Percentiles rank a stretch among this genome's conserved stretches.
These are phyloP conservation scores for Neurospora cerealis DNA, from an alignment of 495 filamentous ascomycete species.

Conservation along the genomic window DNA sequence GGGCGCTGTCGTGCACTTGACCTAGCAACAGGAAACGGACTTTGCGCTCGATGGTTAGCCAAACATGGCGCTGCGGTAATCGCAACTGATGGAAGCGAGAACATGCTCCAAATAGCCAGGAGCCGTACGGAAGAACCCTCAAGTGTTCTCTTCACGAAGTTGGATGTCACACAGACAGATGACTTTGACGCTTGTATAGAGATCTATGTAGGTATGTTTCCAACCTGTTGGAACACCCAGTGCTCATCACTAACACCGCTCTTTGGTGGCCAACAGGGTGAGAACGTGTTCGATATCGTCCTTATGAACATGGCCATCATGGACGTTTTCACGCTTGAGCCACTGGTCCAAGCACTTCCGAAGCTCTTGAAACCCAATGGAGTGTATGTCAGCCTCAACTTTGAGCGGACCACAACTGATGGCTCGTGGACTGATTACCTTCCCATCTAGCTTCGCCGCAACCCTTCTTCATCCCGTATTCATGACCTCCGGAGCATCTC, in stretches of 20 bases:
- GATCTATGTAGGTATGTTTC: too few species aligned
- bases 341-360: conserved; percentile 24
- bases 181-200: conserved; percentile 18
- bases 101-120: conserved; percentile 23
- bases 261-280: background rate
- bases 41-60: conserved; percentile 28
- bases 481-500: conserved; percentile 26
- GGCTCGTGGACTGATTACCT: background rate
- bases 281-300: conserved; percentile 21
- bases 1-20: conserved; percentile 21
- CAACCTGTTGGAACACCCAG: background rate
- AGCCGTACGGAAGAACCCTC: background rate
- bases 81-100: conserved; percentile 27
- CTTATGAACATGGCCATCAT: conserved; percentile 38
- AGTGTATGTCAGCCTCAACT: conserved; percentile 18
- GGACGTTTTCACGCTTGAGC: conserved; percentile 29
- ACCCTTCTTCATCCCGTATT: conserved; percentile 36
- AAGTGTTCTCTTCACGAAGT: conserved; percentile 12
- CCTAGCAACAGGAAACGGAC: conserved; percentile 33
- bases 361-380: conserved; percentile 26
- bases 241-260: too few species aligned
- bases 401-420: background rate
- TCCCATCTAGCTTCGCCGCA: conserved; percentile 26
- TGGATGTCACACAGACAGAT: conserved; percentile 26
- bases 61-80: conserved; percentile 20